Evolutionary conservation across 2,329 filamentous ascomycete species (phyloP).

Genomic region (Colletotrichum somersetense): DNA sequence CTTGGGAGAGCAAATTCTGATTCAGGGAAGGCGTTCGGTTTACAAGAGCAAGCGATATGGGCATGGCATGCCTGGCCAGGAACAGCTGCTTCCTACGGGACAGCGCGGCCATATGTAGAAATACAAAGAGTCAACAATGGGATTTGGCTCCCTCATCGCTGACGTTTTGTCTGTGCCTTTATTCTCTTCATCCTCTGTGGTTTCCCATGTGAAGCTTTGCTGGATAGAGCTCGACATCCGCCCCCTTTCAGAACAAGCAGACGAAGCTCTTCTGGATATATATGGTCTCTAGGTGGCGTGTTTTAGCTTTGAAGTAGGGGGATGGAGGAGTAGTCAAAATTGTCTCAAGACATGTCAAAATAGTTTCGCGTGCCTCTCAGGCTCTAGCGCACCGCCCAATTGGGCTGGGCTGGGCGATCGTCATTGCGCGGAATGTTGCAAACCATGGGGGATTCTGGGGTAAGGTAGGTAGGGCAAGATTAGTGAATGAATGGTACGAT

Average conservation of each 20-base stretch:
- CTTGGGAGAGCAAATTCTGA: constrained; percentile 11
- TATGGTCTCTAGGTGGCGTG: neutral
- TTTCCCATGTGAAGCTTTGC: neutral
- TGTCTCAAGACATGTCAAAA: constrained; percentile 16
- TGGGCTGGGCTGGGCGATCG: constrained; percentile 22
- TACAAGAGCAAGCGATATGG: constrained; percentile 31
- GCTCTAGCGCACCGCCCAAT: no score
- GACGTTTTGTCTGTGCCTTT: neutral
- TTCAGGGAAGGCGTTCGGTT: constrained; percentile 36
- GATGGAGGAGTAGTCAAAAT: constrained; percentile 34
- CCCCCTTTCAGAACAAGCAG: neutral
- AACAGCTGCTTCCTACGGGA: constrained; percentile 36
- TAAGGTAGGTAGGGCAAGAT: neutral
- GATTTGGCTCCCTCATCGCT: constrained; percentile 24
- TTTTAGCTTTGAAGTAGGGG: constrained; percentile 14
- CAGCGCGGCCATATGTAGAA: constrained; percentile 39
- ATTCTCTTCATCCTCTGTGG: neutral
- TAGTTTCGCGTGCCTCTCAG: constrained; percentile 9
- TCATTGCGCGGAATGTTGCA: neutral
- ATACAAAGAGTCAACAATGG: constrained; percentile 32
- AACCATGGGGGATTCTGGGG: constrained; percentile 14
- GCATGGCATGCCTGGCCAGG: constrained; percentile 28
- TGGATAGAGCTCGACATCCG: neutral
- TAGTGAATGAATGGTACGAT: neutral
- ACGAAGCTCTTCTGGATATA: constrained; percentile 21